These are phyloP conservation scores for Fallopia convolvulus DNA, from an alignment of 148 eudicot species.

Conservation along the genomic window DNA sequence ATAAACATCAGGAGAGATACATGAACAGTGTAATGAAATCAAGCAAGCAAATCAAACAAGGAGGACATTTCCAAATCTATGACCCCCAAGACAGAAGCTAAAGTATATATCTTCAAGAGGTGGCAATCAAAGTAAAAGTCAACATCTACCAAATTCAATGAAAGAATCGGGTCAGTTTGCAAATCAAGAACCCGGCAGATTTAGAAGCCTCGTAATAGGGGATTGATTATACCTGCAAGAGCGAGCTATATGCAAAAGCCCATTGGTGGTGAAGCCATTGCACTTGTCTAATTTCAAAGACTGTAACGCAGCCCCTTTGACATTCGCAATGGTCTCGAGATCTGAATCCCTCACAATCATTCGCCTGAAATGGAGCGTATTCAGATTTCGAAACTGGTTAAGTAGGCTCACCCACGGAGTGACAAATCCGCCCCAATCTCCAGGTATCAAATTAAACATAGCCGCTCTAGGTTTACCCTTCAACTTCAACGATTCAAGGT, in stretches of 20 bases:
- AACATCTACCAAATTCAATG: neutral
- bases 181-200: neutral
- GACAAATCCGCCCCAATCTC: conserved; percentile 95
- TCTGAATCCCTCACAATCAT: conserved; percentile 83
- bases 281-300: conserved; percentile 74
- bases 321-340: conserved; percentile 44
- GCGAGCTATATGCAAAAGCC: conserved; percentile 51
- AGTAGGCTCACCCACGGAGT: conserved; percentile 50
- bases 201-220: neutral
- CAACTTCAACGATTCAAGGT: conserved; percentile 58
- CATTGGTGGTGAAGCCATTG: conserved; percentile 83
- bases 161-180: neutral
- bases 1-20: neutral
- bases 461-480: conserved; percentile 96
- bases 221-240: conserved; percentile 44
- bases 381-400: conserved; percentile 34
- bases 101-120: neutral
- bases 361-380: conserved; percentile 62
- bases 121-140: neutral
- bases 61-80: neutral
- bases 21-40: neutral
- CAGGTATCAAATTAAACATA: conserved; percentile 87
- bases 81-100: neutral
- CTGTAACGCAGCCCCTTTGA: conserved; percentile 31
- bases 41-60: neutral